Conservation (phyloP, 352 stramenopile species). For the Phytopythium helicoides region DNA sequence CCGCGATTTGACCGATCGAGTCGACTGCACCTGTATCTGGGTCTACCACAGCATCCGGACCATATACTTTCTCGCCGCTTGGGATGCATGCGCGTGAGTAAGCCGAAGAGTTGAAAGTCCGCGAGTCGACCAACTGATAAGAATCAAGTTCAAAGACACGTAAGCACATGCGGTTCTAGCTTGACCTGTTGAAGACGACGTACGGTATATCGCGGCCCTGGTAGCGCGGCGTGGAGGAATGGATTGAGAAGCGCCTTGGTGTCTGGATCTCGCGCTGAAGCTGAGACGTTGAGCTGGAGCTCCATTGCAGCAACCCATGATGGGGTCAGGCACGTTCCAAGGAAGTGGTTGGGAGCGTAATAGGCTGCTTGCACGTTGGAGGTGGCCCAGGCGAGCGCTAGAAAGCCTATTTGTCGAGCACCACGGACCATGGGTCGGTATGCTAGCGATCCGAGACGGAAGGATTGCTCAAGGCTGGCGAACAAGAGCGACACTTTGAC, state of each 20-base stretch:
- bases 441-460: too few species aligned
- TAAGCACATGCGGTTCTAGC: not conserved
- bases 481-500: too few species aligned
- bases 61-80: constrained; percentile 22
- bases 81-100: constrained; percentile 28
- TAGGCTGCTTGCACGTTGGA: not conserved
- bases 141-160: not conserved
- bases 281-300: constrained; percentile 21
- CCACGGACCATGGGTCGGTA: too few species aligned
- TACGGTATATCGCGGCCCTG: constrained; percentile 23
- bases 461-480: too few species aligned
- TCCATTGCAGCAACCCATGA: constrained; percentile 23
- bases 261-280: constrained; percentile 15
- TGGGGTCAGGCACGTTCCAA: constrained; percentile 37
- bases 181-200: too few species aligned
- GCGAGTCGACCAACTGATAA: constrained; percentile 17
- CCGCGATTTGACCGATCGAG: constrained; percentile 22
- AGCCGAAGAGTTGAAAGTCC: constrained; percentile 19
- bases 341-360: constrained; percentile 36
- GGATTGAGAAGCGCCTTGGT: constrained; percentile 22
- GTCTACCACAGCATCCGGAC: constrained; percentile 27
- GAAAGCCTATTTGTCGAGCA: too few species aligned
- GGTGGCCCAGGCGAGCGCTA: too few species aligned
- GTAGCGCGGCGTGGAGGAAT: constrained; percentile 33
- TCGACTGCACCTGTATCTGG: constrained; percentile 14